A percentile compares a stretch with the other conserved stretches of the same genome.
phyloP scores from a whole-genome alignment of 2,329 filamentous ascomycete species.

The Penicillium sp. region DNA sequence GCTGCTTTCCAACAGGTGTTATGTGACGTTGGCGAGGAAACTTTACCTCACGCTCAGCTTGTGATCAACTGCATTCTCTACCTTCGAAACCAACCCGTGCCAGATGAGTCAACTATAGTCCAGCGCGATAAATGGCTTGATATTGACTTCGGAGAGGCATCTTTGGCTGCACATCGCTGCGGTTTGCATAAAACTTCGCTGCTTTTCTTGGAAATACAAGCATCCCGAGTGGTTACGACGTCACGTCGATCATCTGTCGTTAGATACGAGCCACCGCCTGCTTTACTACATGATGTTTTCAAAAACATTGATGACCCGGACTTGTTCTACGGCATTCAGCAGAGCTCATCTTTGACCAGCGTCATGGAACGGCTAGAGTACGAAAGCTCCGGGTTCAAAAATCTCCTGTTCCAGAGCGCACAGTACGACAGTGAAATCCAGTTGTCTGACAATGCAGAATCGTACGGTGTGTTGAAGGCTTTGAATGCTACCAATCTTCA shows the following conservation, averaged over 20 bases:
- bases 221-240: conserved; percentile 48
- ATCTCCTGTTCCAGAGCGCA: conserved; percentile 80
- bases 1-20: conserved; percentile 58
- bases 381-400: conserved; percentile 77
- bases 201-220: conserved; percentile 67
- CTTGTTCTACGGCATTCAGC: conserved; percentile 82
- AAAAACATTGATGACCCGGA: conserved; percentile 92
- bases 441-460: conserved; percentile 50
- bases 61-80: conserved; percentile 76
- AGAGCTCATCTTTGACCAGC: conserved; percentile 64
- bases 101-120: conserved; percentile 66
- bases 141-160: conserved; percentile 62
- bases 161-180: conserved; percentile 64
- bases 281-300: conserved; percentile 72
- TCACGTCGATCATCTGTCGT: conserved; percentile 60
- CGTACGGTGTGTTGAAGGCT: conserved; percentile 63
- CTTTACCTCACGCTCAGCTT: conserved; percentile 58
- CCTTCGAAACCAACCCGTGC: conserved; percentile 68
- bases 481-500: conserved; percentile 73
- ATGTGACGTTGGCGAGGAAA: conserved; percentile 32
- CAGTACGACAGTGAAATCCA: conserved; percentile 79
- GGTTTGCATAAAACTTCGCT: conserved; percentile 81
- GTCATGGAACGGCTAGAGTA: conserved; percentile 79
- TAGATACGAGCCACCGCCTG: conserved; percentile 49
- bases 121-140: conserved; percentile 80